Evolutionary conservation across 2,329 filamentous ascomycete species (phyloP), one percentile per base, ranked within the genome.

Genomic region (Alternaria sp.): DNA sequence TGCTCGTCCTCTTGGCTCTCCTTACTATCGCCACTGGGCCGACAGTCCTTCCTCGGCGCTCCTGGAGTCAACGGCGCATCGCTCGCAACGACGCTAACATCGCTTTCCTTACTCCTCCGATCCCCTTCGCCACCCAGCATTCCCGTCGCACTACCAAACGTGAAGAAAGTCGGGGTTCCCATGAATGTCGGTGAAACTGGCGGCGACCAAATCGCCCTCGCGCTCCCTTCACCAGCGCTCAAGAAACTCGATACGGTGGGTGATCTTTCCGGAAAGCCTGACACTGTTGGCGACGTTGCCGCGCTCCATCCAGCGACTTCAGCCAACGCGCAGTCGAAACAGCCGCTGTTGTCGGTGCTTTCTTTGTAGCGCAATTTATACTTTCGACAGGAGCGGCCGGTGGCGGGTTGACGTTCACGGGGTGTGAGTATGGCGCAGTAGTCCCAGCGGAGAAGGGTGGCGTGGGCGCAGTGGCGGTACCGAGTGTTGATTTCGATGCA

Each of bases 401-500:
- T 61, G 13, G 26, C 25, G 3, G 61, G 53, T 2, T 55, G 36
- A 12, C 62, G 53, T 17, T 50, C 15, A 19, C 26, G 17, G 4
- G 57, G 57, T 1, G 55, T 32, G 30, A 67, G 43, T 3, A 64
- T 51, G 54, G 56, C 30, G 57, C 69, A 70, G 53, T 72, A 69
- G 21, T 64, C 45, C 69, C 67, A 69, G 26, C 46, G 21, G 5
- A 47, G 49, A 28, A 64, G 52, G 21, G 40, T 54, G 2, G 62
- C 62, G 61, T 69, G 69, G 3, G 11, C 13, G 61, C 69, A 72
- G 57, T 25, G 62, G 13, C 60, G 62, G 59, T 64, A 64, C 21
- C 46, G 51, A 30, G 25, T 47, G 47, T 65, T 50, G 9, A 21
- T 32, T 53, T 67, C 59, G 19, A 26, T 67, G 54, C 69, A 69